Percentiles rank a stretch among this genome's conserved stretches.
Conservation (phyloP, 495 filamentous ascomycete species). For the Astrocystis sublimbata region DNA sequence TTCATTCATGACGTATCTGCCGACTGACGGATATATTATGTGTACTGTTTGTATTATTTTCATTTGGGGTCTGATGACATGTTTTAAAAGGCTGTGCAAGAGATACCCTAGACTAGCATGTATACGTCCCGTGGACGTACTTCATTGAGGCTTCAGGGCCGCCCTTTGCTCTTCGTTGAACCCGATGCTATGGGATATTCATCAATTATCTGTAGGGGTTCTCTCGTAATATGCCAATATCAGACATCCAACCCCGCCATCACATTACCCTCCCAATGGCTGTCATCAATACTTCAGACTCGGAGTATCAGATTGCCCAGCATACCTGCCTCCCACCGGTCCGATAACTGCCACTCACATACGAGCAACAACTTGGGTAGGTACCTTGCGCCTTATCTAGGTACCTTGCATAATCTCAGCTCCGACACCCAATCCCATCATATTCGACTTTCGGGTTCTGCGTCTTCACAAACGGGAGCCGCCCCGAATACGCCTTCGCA, state of each 20-base stretch:
- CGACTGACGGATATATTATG: neutral
- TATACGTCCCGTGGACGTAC: neutral
- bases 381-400: too few species aligned
- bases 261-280: neutral
- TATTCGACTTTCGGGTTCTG: conserved; percentile 30
- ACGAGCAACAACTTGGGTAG: neutral
- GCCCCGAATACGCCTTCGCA: conserved; percentile 31
- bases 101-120: conserved; percentile 1
- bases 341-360: neutral
- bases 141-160: neutral
- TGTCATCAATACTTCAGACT: neutral
- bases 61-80: neutral
- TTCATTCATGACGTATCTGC: conserved; percentile 41
- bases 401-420: too few species aligned
- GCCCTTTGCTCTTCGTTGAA: neutral
- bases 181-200: neutral
- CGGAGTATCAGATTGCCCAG: neutral
- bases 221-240: neutral
- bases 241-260: neutral
- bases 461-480: conserved; percentile 30
- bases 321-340: neutral
- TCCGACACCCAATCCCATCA: conserved; percentile 31
- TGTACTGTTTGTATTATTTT: neutral
- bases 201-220: conserved; percentile 6
- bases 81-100: conserved; percentile 1